Evolutionary conservation across 2,329 filamentous ascomycete species (phyloP), one percentile per base, ranked within the genome.

Genomic region (Pseudogymnoascus sp.): DNA sequence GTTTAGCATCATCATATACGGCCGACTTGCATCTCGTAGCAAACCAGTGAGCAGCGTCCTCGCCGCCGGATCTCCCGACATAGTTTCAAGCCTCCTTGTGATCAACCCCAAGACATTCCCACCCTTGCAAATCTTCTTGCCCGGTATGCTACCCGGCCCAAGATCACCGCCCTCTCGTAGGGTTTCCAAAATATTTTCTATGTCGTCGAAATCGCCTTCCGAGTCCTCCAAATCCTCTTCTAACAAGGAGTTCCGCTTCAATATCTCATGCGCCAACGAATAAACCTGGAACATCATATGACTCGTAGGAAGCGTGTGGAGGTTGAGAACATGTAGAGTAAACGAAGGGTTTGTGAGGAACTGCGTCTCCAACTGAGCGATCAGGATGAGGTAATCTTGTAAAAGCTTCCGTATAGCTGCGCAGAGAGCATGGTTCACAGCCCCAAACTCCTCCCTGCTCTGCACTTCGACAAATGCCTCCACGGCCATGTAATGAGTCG

Each of bases 1-100:
- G 70, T 99, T 99, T 63, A 99, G 78, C 94, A 99, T 99, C 41
- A 83, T 82, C 92, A 97, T 97, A 72, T 99, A 99, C 0, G 94
- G 94, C 61, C 88, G 84, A 69, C 92, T 97, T 1, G 93, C 88
- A 73, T 97, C 93, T 61, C 90, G 83, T 41, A 99, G 75, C 28
- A 99, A 76, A 2, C 87, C 88, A 9, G 90, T 94, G 9, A 99
- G 80, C 18, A 99, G 76, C 22, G 86, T 83, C 64, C 90, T 84
- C 18, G 94, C 92, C 0, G 91, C 88, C 3, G 94, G 94, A 71
- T 99, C 94, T 50, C 94, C 94, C 1, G 93, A 94, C 84, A 97
- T 93, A 12, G 88, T 86, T 66, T 94, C 89, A 7, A 97, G 77
- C 58, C 93, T 82, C 70, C 87, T 88, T 2, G 91, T 96, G 61